Conservation (phyloP, 495 filamentous ascomycete genomes). For the Aspergillus leporis region DNA sequence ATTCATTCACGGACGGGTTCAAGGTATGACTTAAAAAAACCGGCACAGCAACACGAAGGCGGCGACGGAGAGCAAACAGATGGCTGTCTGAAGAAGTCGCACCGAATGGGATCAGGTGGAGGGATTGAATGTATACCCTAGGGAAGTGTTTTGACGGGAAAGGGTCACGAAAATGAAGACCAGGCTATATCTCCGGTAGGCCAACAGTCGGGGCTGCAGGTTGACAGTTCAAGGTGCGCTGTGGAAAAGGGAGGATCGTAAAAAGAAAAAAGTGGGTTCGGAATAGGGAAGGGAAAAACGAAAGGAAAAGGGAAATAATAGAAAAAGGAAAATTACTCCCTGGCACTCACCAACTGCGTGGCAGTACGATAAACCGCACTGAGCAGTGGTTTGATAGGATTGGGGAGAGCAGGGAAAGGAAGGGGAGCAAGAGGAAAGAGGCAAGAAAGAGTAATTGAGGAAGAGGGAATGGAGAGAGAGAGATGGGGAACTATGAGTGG, state of each 20-base stretch:
- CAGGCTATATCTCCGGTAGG: slow-evolving; percentile 7
- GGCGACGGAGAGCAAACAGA: slow-evolving; percentile 6
- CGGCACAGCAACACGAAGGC: slow-evolving; percentile 2
- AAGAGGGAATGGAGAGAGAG: background rate
- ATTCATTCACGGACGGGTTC: slow-evolving; percentile 25
- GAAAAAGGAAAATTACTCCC: slow-evolving; percentile 22
- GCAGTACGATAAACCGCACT: slow-evolving; percentile 28
- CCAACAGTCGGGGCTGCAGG: slow-evolving; percentile 22
- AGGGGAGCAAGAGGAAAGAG: slow-evolving; percentile 22
- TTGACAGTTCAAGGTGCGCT: slow-evolving; percentile 26
- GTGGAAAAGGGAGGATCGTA: slow-evolving; percentile 23
- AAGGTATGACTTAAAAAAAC: slow-evolving; percentile 10
- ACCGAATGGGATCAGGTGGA: slow-evolving; percentile 7
- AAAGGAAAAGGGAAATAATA: slow-evolving; percentile 13
- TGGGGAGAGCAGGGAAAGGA: slow-evolving; percentile 10
- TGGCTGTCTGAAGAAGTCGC: slow-evolving; percentile 11
- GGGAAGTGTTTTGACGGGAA: slow-evolving; percentile 4
- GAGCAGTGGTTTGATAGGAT: slow-evolving; percentile 19
- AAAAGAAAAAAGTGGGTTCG: slow-evolving; percentile 10
- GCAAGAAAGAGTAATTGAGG: slow-evolving; percentile 18
- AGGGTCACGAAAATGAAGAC: slow-evolving; percentile 5
- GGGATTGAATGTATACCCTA: slow-evolving; percentile 2
- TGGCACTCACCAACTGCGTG: slow-evolving; percentile 30
- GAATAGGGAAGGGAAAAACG: slow-evolving; percentile 14
- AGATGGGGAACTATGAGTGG: slow-evolving; percentile 12